Evolutionary conservation across 2,329 filamentous ascomycete species (phyloP), one percentile per base, ranked within the genome.

Genomic region (Fusarium torreyae): DNA sequence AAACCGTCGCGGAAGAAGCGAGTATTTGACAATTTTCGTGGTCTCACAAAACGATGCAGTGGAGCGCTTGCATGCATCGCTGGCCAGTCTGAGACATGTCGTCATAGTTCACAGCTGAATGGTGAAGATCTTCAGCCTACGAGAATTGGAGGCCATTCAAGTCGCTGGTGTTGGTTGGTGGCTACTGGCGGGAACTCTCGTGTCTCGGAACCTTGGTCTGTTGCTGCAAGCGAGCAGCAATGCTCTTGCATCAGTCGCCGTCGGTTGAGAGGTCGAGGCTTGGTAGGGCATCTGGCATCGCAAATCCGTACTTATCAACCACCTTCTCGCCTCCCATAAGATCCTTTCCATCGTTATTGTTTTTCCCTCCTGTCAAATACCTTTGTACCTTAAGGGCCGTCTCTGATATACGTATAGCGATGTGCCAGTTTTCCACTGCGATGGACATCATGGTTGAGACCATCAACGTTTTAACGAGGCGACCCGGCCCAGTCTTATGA

Each of bases 391-490:
- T 77, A 63, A 85, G 67, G 5, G 75, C 78, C 1, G 77, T 78
- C 15, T 73, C 74, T 24, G 81, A 80, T 6, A 81, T 76, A 7
- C 78, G 77, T 5, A 77, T 75, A 1, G 78, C 78, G 13, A 85
- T 76, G 46, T 83, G 81, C 85, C 85, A 87, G 63, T 84, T 83
- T 48, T 86, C 84, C 33, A 85, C 76, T 1, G 79, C 81, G 56
- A 85, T 80, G 53, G 84, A 82, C 64, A 84, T 79, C 40, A 83
- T 76, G 6, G 79, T 81, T 10, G 80, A 76, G 15, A 81, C 80
- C 28, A 84, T 76, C 62, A 84, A 75, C 36, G 81, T 83, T 77
- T 83, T 85, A 66, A 84, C 78, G 53, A 84, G 84, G 17, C 83
- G 78, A 26, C 81, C 81, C 26, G 82, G 80, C 3, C 80, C 76